These are phyloP conservation scores for Geopyxis carbonaria DNA, from an alignment of 495 filamentous ascomycete genomes.

Conservation along the genomic window DNA sequence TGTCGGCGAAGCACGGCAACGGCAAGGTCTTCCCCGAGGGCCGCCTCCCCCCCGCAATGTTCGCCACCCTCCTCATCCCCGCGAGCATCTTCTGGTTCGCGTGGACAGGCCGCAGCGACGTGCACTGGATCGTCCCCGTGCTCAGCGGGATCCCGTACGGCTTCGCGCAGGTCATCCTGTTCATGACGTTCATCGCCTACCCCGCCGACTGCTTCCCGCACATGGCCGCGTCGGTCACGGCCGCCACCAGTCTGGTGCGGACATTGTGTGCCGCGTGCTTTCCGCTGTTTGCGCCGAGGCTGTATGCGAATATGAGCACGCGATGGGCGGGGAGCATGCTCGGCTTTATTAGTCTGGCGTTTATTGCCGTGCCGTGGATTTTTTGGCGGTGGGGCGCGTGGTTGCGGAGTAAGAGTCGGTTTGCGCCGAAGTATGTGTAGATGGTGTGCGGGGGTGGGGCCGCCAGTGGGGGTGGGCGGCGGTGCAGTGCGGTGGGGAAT, in stretches of 20 bases:
- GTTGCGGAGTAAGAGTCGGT: slow-evolving; percentile 7
- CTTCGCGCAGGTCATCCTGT: no score
- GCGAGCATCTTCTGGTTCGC: slow-evolving; percentile 45
- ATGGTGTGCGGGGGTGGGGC: no score
- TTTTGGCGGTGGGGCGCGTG: slow-evolving; percentile 15
- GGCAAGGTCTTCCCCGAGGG: slow-evolving; percentile 21
- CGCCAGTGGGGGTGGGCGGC: no score
- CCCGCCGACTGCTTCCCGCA: no score
- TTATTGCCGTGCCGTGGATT: slow-evolving; percentile 15
- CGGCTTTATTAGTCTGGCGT: slow-evolving; percentile 25
- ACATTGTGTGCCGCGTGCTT: slow-evolving; percentile 62
- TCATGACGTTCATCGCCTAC: no score
- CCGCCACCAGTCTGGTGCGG: slow-evolving; percentile 75
- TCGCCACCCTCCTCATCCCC: slow-evolving; percentile 35
- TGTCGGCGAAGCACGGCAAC: slow-evolving; percentile 5
- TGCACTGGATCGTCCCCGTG: slow-evolving; percentile 39
- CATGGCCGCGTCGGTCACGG: slow-evolving; percentile 63
- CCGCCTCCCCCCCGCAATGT: slow-evolving; percentile 27
- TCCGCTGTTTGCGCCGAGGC: slow-evolving; percentile 64
- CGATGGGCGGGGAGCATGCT: slow-evolving; percentile 63
- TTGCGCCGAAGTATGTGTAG: no score
- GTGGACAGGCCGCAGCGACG: slow-evolving; percentile 34
- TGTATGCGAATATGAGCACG: slow-evolving; percentile 62
- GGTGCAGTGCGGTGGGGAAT: no score
- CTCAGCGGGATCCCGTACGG: slow-evolving; percentile 44